phyloP scores from a whole-genome alignment of 2,329 filamentous ascomycete genomes.

The Aspergillus viridinutans region DNA sequence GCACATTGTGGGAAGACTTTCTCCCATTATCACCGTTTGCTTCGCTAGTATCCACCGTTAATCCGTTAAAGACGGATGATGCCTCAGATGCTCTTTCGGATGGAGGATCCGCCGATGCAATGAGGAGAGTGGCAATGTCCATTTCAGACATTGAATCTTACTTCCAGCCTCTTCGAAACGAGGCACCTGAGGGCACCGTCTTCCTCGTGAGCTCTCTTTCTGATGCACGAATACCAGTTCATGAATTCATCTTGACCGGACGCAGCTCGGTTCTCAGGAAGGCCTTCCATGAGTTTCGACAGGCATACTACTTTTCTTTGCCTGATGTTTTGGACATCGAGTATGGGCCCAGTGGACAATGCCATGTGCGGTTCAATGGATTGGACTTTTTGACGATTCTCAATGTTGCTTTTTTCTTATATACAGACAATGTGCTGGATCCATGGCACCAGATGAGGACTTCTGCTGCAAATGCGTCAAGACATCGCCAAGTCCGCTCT shows the following conservation, averaged over 20 bases:
- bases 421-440: constrained; percentile 74
- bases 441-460: constrained; percentile 78
- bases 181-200: constrained; percentile 29
- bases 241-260: constrained; percentile 73
- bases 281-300: constrained; percentile 56
- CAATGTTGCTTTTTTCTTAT: constrained; percentile 74
- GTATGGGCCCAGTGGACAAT: constrained; percentile 47
- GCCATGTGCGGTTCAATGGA: constrained; percentile 61
- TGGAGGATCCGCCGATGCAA: constrained; percentile 20
- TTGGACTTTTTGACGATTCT: constrained; percentile 75
- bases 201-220: constrained; percentile 57
- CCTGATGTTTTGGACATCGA: constrained; percentile 59
- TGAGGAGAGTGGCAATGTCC: constrained; percentile 41
- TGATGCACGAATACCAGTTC: constrained; percentile 70
- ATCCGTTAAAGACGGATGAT: constrained; percentile 38
- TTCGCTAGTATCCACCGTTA: constrained; percentile 50
- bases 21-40: constrained; percentile 64
- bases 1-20: constrained; percentile 70
- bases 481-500: constrained; percentile 73
- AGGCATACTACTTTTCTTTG: constrained; percentile 52
- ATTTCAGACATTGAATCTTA: constrained; percentile 44
- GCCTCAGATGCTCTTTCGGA: constrained; percentile 30
- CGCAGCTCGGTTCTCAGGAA: constrained; percentile 67
- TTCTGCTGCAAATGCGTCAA: constrained; percentile 60
- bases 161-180: constrained; percentile 23